Conservation (phyloP, 164 flowering plant genomes). For the Vitis rupestris region DNA sequence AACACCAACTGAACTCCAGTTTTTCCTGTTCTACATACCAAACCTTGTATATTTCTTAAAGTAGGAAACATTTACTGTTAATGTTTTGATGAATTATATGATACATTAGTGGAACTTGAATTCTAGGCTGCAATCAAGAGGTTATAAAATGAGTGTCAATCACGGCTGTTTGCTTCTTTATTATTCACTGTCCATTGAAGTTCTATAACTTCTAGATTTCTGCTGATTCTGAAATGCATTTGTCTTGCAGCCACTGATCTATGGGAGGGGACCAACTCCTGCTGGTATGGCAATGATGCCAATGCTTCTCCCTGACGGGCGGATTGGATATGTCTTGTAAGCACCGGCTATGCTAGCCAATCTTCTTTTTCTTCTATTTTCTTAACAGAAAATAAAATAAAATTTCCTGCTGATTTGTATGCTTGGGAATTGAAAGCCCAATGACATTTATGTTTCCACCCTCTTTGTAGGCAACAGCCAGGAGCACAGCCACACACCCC, state of each 20-base stretch:
- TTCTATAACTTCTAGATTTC: not conserved
- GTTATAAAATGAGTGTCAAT: too few relatives aligned
- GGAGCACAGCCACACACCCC: constrained; percentile 29
- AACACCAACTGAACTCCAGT: too few relatives aligned
- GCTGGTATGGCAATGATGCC: constrained; percentile 91
- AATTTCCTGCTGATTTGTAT: not conserved
- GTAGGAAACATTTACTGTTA: too few relatives aligned
- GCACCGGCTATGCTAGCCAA: constrained; percentile 14
- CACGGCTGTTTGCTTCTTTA: too few relatives aligned
- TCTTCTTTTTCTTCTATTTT: not conserved
- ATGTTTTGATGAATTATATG: too few relatives aligned
- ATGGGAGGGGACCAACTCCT: constrained; percentile 72
- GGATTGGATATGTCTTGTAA: constrained; percentile 89
- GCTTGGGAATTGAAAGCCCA: not conserved
- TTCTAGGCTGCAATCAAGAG: too few relatives aligned
- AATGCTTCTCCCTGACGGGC: constrained; percentile 84
- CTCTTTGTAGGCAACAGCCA: constrained; percentile 44
- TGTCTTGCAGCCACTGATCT: constrained; percentile 63
- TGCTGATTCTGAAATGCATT: not conserved
- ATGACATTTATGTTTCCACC: not conserved
- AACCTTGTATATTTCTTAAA: too few relatives aligned
- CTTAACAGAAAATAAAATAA: not conserved
- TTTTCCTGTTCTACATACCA: too few relatives aligned
- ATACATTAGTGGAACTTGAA: too few relatives aligned
- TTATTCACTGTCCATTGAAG: too few relatives aligned